Evolutionary conservation across 768 basidiomycete species (phyloP).

Genomic region (Leucocoprinus sp.): DNA sequence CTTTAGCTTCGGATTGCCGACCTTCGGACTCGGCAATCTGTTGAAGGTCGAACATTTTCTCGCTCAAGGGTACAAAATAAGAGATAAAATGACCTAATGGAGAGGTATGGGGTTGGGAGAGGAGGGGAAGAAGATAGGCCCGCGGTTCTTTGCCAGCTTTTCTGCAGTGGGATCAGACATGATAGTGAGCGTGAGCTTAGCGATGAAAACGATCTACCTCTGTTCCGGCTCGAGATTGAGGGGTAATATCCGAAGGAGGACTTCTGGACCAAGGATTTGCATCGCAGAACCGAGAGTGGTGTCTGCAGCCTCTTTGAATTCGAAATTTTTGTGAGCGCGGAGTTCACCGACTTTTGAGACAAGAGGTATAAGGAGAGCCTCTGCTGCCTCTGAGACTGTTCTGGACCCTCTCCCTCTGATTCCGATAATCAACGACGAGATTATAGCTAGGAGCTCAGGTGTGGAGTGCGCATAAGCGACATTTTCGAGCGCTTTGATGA

Average conservation of each 20-base stretch:
- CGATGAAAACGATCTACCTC: conserved; percentile 40
- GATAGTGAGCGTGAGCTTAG: background rate
- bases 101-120: conserved; percentile 73
- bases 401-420: conserved; percentile 42
- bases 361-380: conserved; percentile 59
- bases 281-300: conserved; percentile 71
- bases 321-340: conserved; percentile 73
- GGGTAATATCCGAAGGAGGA: conserved; percentile 65
- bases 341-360: conserved; percentile 68
- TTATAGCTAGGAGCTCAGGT: conserved; percentile 69
- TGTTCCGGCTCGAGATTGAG: conserved; percentile 79
- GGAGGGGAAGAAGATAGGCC: conserved; percentile 85
- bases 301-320: conserved; percentile 86
- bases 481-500: conserved; percentile 61
- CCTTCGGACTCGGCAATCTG: conserved; percentile 69
- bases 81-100: conserved; percentile 78
- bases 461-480: conserved; percentile 67
- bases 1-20: conserved; percentile 79
- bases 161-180: conserved; percentile 26
- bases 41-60: conserved; percentile 85
- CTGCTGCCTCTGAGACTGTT: conserved; percentile 49
- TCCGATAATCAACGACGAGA: conserved; percentile 59
- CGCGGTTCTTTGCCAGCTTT: conserved; percentile 73
- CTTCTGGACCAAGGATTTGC: conserved; percentile 78
- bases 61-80: conserved; percentile 91